Conservation (phyloP, 169 alveolate genomes). For the Amoebophrya sp. region DNA sequence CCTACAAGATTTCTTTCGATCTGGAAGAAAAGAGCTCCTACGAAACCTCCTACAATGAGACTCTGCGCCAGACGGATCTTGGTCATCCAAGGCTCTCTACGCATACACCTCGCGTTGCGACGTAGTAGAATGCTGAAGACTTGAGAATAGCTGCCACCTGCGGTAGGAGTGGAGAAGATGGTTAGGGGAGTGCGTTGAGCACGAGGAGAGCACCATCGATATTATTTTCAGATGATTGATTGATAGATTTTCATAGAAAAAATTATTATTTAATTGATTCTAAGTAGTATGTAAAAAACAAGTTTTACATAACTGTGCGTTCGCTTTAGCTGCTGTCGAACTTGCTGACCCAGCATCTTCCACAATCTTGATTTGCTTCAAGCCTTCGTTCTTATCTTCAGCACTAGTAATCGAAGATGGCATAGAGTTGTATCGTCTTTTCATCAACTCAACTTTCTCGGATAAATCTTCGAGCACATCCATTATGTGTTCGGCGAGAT, state of each 20-base stretch:
- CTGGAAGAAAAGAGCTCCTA: background rate
- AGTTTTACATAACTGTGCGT: no score
- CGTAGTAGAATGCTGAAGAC: background rate
- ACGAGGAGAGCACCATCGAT: no score
- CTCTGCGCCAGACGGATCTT: slow-evolving; percentile 2
- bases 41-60: background rate
- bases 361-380: no score
- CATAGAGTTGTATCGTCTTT: background rate
- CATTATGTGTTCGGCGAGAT: background rate
- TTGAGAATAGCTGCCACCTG: no score
- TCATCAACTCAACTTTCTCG: background rate
- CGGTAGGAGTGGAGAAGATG: no score
- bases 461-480: background rate
- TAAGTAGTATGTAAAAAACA: no score
- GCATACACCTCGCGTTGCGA: background rate
- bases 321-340: background rate
- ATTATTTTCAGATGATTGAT: no score
- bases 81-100: background rate
- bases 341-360: background rate
- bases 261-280: no score
- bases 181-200: no score
- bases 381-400: no score
- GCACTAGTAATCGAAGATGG: background rate
- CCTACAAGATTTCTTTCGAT: background rate
- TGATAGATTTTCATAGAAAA: no score